A percentile compares a stretch with the other conserved stretches of the same genome.
Evolutionary conservation across 2,329 filamentous ascomycete species (phyloP).

Genomic region (Polytolypa hystricis): DNA sequence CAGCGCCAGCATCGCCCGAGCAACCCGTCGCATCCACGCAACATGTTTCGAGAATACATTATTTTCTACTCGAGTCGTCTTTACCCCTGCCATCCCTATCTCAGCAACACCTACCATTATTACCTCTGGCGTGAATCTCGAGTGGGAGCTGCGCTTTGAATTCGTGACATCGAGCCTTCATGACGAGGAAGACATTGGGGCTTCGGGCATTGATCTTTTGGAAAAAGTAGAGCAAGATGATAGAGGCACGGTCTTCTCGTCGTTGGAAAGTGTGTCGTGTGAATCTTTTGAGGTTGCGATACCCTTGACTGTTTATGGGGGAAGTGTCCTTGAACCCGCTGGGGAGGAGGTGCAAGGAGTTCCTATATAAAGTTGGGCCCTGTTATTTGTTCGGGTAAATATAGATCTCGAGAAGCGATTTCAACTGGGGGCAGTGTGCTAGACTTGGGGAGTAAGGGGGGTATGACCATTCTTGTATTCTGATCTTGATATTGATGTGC

Average conservation of each 20-base stretch:
- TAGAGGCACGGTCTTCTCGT: conserved; percentile 63
- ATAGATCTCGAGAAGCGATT: too few species aligned
- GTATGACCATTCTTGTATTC: too few species aligned
- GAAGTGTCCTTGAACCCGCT: conserved; percentile 35
- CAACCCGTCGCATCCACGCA: conserved; percentile 71
- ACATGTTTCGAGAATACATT: conserved; percentile 71
- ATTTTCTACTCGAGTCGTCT: conserved; percentile 67
- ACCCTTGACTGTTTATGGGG: conserved; percentile 67
- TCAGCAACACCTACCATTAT: conserved; percentile 82
- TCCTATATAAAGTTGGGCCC: conserved; percentile 29
- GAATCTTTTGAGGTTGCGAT: conserved; percentile 88
- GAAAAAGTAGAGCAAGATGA: conserved; percentile 73
- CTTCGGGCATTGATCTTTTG: conserved; percentile 45
- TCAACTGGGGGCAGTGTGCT: too few species aligned
- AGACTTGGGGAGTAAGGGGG: too few species aligned
- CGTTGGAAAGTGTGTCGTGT: conserved; percentile 64
- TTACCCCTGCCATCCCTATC: conserved; percentile 72
- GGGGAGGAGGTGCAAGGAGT: conserved; percentile 31
- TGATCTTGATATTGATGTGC: too few species aligned
- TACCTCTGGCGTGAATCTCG: conserved; percentile 74
- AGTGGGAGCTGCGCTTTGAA: conserved; percentile 83
- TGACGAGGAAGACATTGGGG: conserved; percentile 26
- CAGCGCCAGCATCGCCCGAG: conserved; percentile 72
- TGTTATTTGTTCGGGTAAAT: too few species aligned
- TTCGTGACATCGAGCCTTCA: conserved; percentile 65